phyloP scores from a whole-genome alignment of 2,329 filamentous ascomycete genomes.

The Aureobasidium sp. region DNA sequence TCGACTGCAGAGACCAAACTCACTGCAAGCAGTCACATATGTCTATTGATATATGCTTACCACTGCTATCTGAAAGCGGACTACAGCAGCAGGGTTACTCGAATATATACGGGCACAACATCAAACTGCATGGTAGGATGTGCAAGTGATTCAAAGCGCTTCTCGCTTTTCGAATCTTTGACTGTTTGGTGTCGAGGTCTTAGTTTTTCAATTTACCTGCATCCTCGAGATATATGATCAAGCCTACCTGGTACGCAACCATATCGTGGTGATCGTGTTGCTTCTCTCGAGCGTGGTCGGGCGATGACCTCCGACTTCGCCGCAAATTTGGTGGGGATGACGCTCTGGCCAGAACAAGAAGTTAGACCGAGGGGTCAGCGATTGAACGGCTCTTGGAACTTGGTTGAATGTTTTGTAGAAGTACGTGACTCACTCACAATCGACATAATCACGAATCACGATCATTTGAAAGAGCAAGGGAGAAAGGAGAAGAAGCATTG shows the following conservation, averaged over 20 bases:
- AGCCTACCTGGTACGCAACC: too few species aligned
- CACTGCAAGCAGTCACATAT: background rate
- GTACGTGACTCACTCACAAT: background rate
- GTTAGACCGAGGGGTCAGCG: conserved; percentile 2
- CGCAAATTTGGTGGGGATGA: conserved; percentile 1
- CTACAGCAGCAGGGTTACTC: too few species aligned
- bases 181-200: too few species aligned
- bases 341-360: conserved; percentile 13
- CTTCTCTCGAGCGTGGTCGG: background rate
- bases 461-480: background rate
- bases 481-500: background rate
- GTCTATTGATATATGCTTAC: background rate
- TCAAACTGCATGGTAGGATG: too few species aligned
- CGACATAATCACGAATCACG: background rate
- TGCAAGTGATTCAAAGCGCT: too few species aligned
- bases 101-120: too few species aligned
- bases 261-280: too few species aligned
- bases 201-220: too few species aligned
- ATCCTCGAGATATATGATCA: too few species aligned
- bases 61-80: too few species aligned
- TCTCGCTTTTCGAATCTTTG: too few species aligned
- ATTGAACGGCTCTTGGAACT: conserved; percentile 4
- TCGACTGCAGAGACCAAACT: background rate
- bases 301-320: conserved; percentile 9
- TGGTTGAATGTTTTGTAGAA: background rate